Evolutionary conservation across 768 basidiomycete genomes (phyloP), one percentile per base, ranked within the genome.

Genomic region (Mycena amicta): DNA sequence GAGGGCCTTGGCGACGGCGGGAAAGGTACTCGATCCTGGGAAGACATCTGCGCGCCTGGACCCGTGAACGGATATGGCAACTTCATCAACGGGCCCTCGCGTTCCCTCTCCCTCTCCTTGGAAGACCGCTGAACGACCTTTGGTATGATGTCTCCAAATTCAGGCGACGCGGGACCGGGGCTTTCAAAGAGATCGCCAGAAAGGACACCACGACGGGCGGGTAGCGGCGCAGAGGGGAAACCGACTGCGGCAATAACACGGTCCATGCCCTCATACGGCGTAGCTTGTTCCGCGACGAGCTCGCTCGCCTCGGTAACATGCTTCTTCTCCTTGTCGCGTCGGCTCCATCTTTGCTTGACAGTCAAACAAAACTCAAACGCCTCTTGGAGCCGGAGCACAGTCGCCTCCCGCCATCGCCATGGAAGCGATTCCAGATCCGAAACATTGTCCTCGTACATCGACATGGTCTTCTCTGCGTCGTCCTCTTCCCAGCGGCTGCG

Each of bases 401-500:
- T 90, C 61, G 81, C 77, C 55, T 88, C 84, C 49, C 84, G 80
- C 93, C 93, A 95, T 54, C 76, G 76, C 93, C 93, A 96, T 5
- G 86, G 82, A 23, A 94, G 79, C 15, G 80, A 77, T 26, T 83
- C 82, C 13, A 74, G 62, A 30, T 79, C 75, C 22, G 77, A 78
- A 2, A 74, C 74, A 30, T 80, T 74, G 51, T 85, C 85, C 58
- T 75, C 80, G 64, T 83, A 81, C 23, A 77, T 65, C 3, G 83
- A 79, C 40, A 77, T 69, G 2, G 76, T 76, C 75, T 88, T 88
- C 67, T 89, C 87, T 16, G 76, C 78, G 26, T 86, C 85, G 50
- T 88, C 83, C 74, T 93, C 92, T 68, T 93, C 92, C 92, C 90
- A 92, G 61, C 88, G 80, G 66, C 86, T 84, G 15, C 90, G 84